A percentile compares a stretch with the other conserved stretches of the same genome.
Evolutionary conservation across 768 basidiomycete genomes (phyloP).

Genomic region (Boletus rex-veris): DNA sequence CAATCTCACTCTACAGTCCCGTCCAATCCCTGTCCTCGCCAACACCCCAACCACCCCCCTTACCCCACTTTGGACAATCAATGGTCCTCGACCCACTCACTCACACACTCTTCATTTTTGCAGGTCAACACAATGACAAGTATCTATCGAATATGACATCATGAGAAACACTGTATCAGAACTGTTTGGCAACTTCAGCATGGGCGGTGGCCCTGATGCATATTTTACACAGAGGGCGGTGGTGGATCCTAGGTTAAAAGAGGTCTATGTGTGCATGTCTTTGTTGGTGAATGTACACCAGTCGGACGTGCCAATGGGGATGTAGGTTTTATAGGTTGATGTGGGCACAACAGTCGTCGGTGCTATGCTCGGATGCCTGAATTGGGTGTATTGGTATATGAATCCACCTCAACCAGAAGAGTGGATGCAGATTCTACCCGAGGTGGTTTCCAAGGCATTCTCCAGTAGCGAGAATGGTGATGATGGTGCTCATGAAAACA

Average conservation of each 20-base stretch:
- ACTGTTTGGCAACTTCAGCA: slow-evolving; percentile 58
- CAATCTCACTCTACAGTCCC: slow-evolving; percentile 11
- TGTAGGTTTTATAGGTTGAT: slow-evolving; percentile 63
- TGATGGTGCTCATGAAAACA: neutral
- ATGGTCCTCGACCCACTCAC: slow-evolving; percentile 69
- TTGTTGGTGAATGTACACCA: slow-evolving; percentile 27
- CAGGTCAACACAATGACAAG: slow-evolving; percentile 61
- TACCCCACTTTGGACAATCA: slow-evolving; percentile 71
- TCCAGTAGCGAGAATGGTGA: no score
- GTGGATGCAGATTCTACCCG: slow-evolving; percentile 59
- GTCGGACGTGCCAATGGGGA: neutral
- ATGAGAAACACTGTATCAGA: slow-evolving; percentile 54
- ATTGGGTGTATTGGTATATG: slow-evolving; percentile 68
- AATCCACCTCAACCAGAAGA: slow-evolving; percentile 49
- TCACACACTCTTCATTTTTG: slow-evolving; percentile 66
- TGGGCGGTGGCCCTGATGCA: slow-evolving; percentile 62
- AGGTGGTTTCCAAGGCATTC: slow-evolving; percentile 22
- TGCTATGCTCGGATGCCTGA: slow-evolving; percentile 39
- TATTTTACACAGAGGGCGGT: slow-evolving; percentile 72
- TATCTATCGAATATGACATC: slow-evolving; percentile 69
- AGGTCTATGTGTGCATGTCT: slow-evolving; percentile 66
- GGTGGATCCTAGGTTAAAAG: slow-evolving; percentile 56
- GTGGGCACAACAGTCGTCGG: slow-evolving; percentile 36
- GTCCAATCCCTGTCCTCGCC: slow-evolving; percentile 10
- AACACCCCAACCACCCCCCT: slow-evolving; percentile 40